Conservation (phyloP, 805 yeast genomes). For the Metschnikowia lachancei region DNA sequence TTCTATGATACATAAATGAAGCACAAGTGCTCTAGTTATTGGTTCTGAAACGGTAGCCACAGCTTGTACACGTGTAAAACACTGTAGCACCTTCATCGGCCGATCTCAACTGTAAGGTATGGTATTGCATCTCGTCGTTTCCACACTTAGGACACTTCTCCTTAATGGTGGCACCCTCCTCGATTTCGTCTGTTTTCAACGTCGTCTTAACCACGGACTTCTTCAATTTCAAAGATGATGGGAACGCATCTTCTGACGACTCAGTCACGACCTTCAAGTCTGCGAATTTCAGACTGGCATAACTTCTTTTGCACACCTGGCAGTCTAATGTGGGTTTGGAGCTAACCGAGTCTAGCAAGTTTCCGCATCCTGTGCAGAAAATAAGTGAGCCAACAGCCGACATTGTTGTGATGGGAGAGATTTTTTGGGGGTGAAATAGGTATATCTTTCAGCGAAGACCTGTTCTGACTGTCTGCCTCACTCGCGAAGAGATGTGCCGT, state of each 20-base stretch:
- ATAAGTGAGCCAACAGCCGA: slow-evolving; percentile 94
- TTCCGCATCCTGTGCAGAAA: slow-evolving; percentile 92
- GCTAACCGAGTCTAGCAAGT: slow-evolving; percentile 69
- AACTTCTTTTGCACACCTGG: slow-evolving; percentile 44
- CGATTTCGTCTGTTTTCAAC: slow-evolving; percentile 71
- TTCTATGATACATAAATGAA: slow-evolving; percentile 8
- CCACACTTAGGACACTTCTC: slow-evolving; percentile 99
- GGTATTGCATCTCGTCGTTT: slow-evolving; percentile 96
- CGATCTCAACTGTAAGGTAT: slow-evolving; percentile 91
- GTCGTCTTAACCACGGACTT: slow-evolving; percentile 88
- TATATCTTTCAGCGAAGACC: not conserved
- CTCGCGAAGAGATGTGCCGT: slow-evolving; percentile 10
- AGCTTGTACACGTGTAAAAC: slow-evolving; percentile 90
- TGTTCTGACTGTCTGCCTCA: not conserved
- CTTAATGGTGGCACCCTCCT: slow-evolving; percentile 94
- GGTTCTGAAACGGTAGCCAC: slow-evolving; percentile 92
- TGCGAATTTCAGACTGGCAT: slow-evolving; percentile 55
- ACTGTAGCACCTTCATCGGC: slow-evolving; percentile 99
- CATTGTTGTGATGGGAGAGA: slow-evolving; percentile 46
- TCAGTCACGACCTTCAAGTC: slow-evolving; percentile 82
- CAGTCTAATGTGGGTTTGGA: slow-evolving; percentile 54
- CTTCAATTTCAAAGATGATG: slow-evolving; percentile 76
- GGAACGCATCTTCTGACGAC: slow-evolving; percentile 91
- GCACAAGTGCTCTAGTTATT: slow-evolving; percentile 57
- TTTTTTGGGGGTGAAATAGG: not conserved